Conservation (phyloP, 2,329 filamentous ascomycete species). For the Ophiostoma montium region DNA sequence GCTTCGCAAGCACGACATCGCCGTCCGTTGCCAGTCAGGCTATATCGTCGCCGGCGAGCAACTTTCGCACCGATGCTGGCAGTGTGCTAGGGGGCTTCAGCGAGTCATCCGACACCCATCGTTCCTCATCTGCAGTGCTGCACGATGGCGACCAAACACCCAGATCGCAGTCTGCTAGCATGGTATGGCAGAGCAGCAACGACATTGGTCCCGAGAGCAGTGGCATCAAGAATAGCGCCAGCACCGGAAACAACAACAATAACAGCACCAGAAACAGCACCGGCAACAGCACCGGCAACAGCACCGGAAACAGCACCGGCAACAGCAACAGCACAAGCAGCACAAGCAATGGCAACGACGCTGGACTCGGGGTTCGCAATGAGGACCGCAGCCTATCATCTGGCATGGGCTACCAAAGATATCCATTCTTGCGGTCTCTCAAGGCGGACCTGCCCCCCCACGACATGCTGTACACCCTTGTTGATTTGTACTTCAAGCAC, state of each 20-base stretch:
- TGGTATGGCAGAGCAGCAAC: slow-evolving; percentile 16
- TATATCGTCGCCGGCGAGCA: background rate
- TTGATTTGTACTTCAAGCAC: slow-evolving; percentile 67
- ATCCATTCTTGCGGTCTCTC: slow-evolving; percentile 26
- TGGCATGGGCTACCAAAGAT: slow-evolving; percentile 31
- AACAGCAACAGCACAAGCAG: slow-evolving; percentile 19
- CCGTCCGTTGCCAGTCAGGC: background rate
- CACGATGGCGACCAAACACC: slow-evolving; percentile 13
- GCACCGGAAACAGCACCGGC: slow-evolving; percentile 35
- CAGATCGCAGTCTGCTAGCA: background rate
- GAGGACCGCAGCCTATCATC: slow-evolving; percentile 37
- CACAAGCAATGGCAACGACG: slow-evolving; percentile 32
- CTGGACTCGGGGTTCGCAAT: slow-evolving; percentile 9
- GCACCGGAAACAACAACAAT: slow-evolving; percentile 12
- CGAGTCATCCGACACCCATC: background rate
- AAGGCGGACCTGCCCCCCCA: slow-evolving; percentile 62
- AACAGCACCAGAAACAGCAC: slow-evolving; percentile 23
- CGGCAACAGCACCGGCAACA: slow-evolving; percentile 26
- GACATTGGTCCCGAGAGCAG: slow-evolving; percentile 15
- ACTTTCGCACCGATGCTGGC: slow-evolving; percentile 2
- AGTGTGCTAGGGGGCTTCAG: background rate
- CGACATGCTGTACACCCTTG: slow-evolving; percentile 56
- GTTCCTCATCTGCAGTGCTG: slow-evolving; percentile 10
- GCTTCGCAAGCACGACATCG: background rate
- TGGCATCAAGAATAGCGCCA: background rate